Conservation (phyloP, 176 grass and related monocot species). For the Canna indica region DNA sequence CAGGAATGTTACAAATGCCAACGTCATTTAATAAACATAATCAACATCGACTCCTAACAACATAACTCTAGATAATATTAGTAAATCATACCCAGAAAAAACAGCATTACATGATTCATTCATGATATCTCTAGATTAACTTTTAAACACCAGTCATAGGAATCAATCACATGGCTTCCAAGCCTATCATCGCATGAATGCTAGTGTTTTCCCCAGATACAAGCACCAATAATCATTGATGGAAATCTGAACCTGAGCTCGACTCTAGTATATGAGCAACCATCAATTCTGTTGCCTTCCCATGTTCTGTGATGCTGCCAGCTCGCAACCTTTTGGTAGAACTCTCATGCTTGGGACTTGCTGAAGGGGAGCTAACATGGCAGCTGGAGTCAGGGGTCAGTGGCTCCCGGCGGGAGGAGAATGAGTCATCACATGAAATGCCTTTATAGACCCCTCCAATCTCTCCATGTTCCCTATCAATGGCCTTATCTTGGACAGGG, state of each 20-base stretch:
- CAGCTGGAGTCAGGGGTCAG: slow-evolving; percentile 29
- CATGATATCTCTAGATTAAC: not conserved
- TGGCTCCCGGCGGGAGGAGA: slow-evolving; percentile 22
- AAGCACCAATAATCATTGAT: not conserved
- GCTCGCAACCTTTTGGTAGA: slow-evolving; percentile 22
- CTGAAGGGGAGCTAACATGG: slow-evolving; percentile 8
- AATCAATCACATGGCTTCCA: too few relatives aligned
- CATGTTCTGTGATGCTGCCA: not conserved
- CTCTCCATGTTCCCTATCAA: slow-evolving; percentile 12
- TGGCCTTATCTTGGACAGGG: slow-evolving; percentile 14
- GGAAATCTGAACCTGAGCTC: slow-evolving; percentile 18
- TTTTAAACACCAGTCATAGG: not conserved
- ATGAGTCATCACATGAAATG: slow-evolving; percentile 19
- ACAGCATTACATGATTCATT: not conserved
- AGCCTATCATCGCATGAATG: not conserved
- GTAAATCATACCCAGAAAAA: not conserved
- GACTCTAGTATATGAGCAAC: slow-evolving; percentile 16
- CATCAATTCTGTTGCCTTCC: slow-evolving; percentile 6
- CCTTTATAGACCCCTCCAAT: slow-evolving; percentile 9
- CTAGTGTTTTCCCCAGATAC: too few relatives aligned
- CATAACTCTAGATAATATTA: not conserved
- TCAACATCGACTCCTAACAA: not conserved
- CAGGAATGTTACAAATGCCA: not conserved
- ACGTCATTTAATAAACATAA: not conserved
- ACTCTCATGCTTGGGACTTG: slow-evolving; percentile 18